Evolutionary conservation across 2,329 filamentous ascomycete genomes (phyloP).

Genomic region (Calonectria naviculata): DNA sequence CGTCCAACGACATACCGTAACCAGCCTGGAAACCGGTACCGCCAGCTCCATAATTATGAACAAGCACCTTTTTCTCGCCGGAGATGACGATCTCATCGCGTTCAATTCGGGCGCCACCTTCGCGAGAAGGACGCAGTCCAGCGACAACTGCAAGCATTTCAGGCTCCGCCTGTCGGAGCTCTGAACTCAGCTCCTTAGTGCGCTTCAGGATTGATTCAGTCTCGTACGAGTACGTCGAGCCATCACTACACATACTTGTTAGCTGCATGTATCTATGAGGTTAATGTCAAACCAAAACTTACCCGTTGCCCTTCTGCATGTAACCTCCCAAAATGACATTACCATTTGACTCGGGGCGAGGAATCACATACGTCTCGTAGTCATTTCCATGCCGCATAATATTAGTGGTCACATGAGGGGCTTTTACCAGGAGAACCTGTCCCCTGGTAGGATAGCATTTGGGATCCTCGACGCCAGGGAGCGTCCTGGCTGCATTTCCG

Average conservation of each 20-base stretch:
- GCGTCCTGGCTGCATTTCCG: conserved; percentile 46
- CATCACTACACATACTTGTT: conserved; percentile 35
- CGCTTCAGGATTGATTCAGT: conserved; percentile 50
- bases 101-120: conserved; percentile 57
- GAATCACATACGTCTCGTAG: conserved; percentile 55
- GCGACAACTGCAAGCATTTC: conserved; percentile 48
- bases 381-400: conserved; percentile 52
- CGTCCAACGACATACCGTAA: conserved; percentile 52
- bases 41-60: conserved; percentile 59
- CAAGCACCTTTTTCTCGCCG: conserved; percentile 38
- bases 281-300: conserved; percentile 9
- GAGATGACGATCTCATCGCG: conserved; percentile 46
- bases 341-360: conserved; percentile 49
- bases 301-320: conserved; percentile 49
- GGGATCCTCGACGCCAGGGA: conserved; percentile 50
- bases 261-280: neutral
- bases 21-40: conserved; percentile 58
- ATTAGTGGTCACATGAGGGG: conserved; percentile 46
- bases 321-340: conserved; percentile 51
- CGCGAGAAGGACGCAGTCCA: conserved; percentile 48
- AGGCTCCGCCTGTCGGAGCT: conserved; percentile 35
- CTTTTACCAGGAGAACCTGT: conserved; percentile 50
- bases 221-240: conserved; percentile 49
- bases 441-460: conserved; percentile 55
- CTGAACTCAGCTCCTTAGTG: conserved; percentile 44